Evolutionary conservation across 148 eudicot species (phyloP).

Genomic region (Fagopyrum esculentum): DNA sequence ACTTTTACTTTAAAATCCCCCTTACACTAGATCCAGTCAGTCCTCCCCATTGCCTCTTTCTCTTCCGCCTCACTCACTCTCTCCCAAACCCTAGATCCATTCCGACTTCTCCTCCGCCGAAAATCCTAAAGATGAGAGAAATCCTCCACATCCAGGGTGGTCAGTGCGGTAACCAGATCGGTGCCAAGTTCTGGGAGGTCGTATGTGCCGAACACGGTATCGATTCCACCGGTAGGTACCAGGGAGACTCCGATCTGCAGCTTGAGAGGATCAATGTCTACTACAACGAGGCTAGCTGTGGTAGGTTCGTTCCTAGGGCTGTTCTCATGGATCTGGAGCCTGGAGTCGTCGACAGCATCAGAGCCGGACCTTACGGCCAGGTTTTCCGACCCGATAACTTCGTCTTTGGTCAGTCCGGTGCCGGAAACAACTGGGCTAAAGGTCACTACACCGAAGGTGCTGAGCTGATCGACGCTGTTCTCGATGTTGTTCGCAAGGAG

Average conservation of each 20-base stretch:
- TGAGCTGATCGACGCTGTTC: conserved; percentile 14
- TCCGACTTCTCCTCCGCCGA: conserved; percentile 2
- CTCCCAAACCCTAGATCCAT: conserved; percentile 9
- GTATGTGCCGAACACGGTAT: conserved; percentile 16
- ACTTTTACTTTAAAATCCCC: conserved; percentile 13
- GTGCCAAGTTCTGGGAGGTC: conserved; percentile 15
- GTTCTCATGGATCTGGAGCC: conserved; percentile 19
- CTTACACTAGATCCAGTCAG: background rate
- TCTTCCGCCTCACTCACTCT: conserved; percentile 6
- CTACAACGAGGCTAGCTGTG: conserved; percentile 17
- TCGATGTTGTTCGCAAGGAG: conserved; percentile 18
- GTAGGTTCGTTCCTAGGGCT: conserved; percentile 15
- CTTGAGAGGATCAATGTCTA: conserved; percentile 18
- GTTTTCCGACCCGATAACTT: conserved; percentile 14
- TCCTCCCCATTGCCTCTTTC: conserved; percentile 11
- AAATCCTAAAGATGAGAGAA: conserved; percentile 13
- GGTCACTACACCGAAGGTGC: conserved; percentile 17
- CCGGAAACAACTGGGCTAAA: conserved; percentile 16
- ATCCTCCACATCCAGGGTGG: conserved; percentile 19
- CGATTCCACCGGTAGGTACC: conserved; percentile 15
- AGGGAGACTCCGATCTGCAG: conserved; percentile 13
- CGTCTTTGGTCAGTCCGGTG: conserved; percentile 12
- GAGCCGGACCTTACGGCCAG: conserved; percentile 15
- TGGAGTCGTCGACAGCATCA: conserved; percentile 9
- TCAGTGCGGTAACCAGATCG: conserved; percentile 17